Evolutionary conservation across 495 filamentous ascomycete species (phyloP), one percentile per base, ranked within the genome.

Genomic region (Aspergillus heteromorphus): DNA sequence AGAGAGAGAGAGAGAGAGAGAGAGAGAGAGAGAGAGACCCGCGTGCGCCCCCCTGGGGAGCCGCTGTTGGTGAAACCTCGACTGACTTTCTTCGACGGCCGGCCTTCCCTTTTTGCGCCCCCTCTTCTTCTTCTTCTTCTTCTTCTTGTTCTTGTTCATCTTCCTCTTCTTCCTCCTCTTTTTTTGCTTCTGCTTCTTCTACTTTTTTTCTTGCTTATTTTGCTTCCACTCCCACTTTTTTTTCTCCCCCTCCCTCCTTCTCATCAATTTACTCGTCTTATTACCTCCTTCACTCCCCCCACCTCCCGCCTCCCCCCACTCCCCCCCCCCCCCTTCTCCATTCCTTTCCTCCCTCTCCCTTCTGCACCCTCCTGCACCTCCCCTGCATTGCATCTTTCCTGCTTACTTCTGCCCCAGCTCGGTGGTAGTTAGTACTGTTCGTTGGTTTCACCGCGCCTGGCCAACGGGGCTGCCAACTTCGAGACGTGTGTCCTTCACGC

Each of bases 61-160:
- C 54, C 50, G 41, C 41, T 38, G 48, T 30, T 61, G 55, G 59
- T 58, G 59, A 62, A 58, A 62, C 55, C 48, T 54, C 48, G 43
- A 54, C 50, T 45, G 34, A 25, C 36, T 38, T 38, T 38, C n/a
- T 13, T 38, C 34, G 11, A 38, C 34, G 34, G 34, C 34, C 34
- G 34, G 34, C 34, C 34, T 38, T 38, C 34, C 34, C 34, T 38
- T 38, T 38, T 38, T 38, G 34, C 34, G 34, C 34, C 34, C n/a
- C 34, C 34, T 38, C 34, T 38, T 38, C 11, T 19, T 49, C 41
- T 45, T 45, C 45, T 47, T 51, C 42, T 53, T 41, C 40, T 56
- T 45, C 23, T 27, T 27, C 23, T 7, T 27, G 4, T 27, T 27
- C 23, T 45, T 56, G 17, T 49, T 38, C 31, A n/a, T 38, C 53